Evolutionary conservation across 1,284 basidiomycete species (phyloP), one percentile per base, ranked within the genome.

Genomic region (Trametes sp.): DNA sequence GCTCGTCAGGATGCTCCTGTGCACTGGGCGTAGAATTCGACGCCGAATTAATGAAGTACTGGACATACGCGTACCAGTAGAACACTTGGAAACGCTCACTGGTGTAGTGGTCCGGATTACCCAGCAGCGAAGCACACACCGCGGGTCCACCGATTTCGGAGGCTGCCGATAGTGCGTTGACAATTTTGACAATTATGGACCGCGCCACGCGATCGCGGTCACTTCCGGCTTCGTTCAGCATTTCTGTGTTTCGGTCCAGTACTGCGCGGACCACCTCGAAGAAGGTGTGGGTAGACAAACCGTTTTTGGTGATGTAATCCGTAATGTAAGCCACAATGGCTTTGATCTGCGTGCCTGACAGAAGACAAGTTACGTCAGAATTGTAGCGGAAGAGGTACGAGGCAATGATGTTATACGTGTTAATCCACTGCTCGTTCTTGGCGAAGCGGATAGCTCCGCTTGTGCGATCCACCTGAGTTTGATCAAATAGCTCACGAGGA

Each of bases 31-130:
- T 38, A 11, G 13, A 13, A 7, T 33, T 13, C 31, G 31, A 33
- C 6, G 31, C 6, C 6, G 31, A 33, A 13, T 33, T 42, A 2
- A 45, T 41, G 11, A 48, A 31, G 28, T 52, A n/a, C n/a, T n/a
- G 45, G 6, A 65, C 51, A 31, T 63, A 65, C 2, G 31, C 19
- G 23, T 52, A 31, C 63, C 66, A 68, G 29, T 44, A 68, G 31
- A 63, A 57, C 1, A 28, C 31, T 38, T 50, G 46, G 51, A 68
- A 68, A 16, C 0, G 33, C 7, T 56, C 28, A 21, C 45, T 31
- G 1, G 61, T 64, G 41, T 68, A 68, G 24, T 68, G 67, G 38
- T 66, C 67, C 3, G 67, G 62, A 26, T 57, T 36, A 14, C 60
- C 60, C 0, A 66, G 41, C 35, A 66, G 33, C 11, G 66, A 50